Conservation (phyloP, 306 rosid genomes). For the Medicago truncatula region MtrunA17r5.0-ANR NC_053046.1:35996501-35997000, state of each 20-base stretch:
- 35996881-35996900: constrained; percentile 13
- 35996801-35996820: constrained; percentile 31
- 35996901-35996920: constrained; percentile 9
- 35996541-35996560: constrained; percentile 51
- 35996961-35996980: constrained; percentile 15
- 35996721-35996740: constrained; percentile 93
- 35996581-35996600: constrained; percentile 45
- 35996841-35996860: constrained; percentile 28
- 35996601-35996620: constrained; percentile 61
- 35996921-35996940: neutral
- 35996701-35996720: constrained; percentile 97
- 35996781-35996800: constrained; percentile 9
- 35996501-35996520: constrained; percentile 95
- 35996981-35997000: neutral
- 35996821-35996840: constrained; percentile 25
- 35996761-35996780: constrained; percentile 7
- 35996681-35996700: constrained; percentile 98
- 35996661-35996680: constrained; percentile 91
- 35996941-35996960: constrained; percentile 2
- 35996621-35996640: constrained; percentile 90
- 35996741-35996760: constrained; percentile 52
- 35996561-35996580: constrained; percentile 38
- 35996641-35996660: constrained; percentile 98
- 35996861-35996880: constrained; percentile 26
- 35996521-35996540: constrained; percentile 95